These are phyloP conservation scores for Colletotrichum sp. DNA, from an alignment of 2,329 filamentous ascomycete genomes.

Conservation along the genomic window DNA sequence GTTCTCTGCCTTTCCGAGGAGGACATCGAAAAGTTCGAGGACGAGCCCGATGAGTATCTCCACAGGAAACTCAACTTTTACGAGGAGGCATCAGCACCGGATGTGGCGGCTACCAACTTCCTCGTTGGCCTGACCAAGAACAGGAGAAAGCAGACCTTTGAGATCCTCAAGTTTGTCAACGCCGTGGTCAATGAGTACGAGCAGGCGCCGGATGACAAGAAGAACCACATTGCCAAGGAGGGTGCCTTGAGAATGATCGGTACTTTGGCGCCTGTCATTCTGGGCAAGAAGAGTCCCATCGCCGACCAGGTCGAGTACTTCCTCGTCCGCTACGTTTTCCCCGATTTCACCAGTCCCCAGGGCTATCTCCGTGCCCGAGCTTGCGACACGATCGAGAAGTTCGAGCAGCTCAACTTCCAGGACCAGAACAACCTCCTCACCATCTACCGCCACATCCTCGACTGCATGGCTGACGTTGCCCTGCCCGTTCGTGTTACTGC, in stretches of 20 bases:
- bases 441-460: conserved; percentile 95
- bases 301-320: conserved; percentile 98
- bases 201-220: conserved; percentile 80
- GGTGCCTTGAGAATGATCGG: conserved; percentile 97
- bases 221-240: conserved; percentile 95
- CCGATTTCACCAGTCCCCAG: conserved; percentile 91
- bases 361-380: conserved; percentile 93
- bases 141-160: conserved; percentile 93
- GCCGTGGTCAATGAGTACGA: conserved; percentile 94
- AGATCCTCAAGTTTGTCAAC: conserved; percentile 94
- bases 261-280: conserved; percentile 88
- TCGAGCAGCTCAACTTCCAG: conserved; percentile 96
- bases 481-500: conserved; percentile 94
- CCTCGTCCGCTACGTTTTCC: conserved; percentile 97
- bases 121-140: conserved; percentile 93
- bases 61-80: conserved; percentile 98
- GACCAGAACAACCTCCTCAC: conserved; percentile 93
- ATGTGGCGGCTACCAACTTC: conserved; percentile 96
- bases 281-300: conserved; percentile 98
- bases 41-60: conserved; percentile 94
- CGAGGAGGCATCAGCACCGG: conserved; percentile 93
- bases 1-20: conserved; percentile 92
- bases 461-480: conserved; percentile 94
- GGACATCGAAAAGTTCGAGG: conserved; percentile 91
- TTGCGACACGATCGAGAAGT: conserved; percentile 97